Evolutionary conservation across 176 grass and related monocot species (phyloP).

Genomic region (Areca catechu): DNA sequence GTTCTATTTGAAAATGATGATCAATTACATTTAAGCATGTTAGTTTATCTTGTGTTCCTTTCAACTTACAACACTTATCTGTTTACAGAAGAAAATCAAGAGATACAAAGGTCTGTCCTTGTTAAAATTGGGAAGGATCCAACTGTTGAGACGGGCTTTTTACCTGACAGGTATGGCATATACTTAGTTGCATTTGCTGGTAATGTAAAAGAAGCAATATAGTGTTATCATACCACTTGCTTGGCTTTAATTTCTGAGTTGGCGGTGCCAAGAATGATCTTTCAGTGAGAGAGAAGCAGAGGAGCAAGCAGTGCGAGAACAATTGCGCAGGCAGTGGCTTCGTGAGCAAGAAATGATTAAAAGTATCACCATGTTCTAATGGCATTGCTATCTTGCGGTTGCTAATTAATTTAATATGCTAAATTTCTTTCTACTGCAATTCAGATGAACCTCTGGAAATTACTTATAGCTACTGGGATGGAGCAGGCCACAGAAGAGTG

Average conservation of each 20-base stretch:
- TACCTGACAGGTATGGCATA: conserved; percentile 81
- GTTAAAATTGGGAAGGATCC: conserved; percentile 81
- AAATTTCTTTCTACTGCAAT: conserved; percentile 10
- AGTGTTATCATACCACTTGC: background rate
- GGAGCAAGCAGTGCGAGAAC: conserved; percentile 79
- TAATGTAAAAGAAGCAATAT: background rate
- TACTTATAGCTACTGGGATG: conserved; percentile 99
- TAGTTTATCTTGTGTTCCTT: background rate
- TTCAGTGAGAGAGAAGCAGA: conserved; percentile 96
- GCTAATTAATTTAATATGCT: background rate
- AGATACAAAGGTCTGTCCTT: conserved; percentile 38
- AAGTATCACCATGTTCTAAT: conserved; percentile 44
- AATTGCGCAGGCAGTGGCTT: conserved; percentile 72
- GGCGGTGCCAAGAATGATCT: conserved; percentile 78
- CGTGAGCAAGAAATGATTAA: conserved; percentile 91
- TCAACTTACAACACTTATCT: background rate
- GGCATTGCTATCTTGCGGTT: background rate
- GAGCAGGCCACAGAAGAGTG: conserved; percentile 82
- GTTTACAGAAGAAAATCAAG: conserved; percentile 41
- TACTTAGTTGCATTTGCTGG: background rate
- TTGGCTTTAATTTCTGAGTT: conserved; percentile 11
- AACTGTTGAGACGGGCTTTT: conserved; percentile 90
- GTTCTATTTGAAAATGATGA: too few relatives aligned
- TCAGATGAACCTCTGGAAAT: conserved; percentile 88
- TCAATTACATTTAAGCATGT: too few relatives aligned